Percentiles rank a stretch among this genome's conserved stretches.
phyloP scores from a whole-genome alignment of 2,329 filamentous ascomycete genomes.

The Alternaria brassicae region DNA sequence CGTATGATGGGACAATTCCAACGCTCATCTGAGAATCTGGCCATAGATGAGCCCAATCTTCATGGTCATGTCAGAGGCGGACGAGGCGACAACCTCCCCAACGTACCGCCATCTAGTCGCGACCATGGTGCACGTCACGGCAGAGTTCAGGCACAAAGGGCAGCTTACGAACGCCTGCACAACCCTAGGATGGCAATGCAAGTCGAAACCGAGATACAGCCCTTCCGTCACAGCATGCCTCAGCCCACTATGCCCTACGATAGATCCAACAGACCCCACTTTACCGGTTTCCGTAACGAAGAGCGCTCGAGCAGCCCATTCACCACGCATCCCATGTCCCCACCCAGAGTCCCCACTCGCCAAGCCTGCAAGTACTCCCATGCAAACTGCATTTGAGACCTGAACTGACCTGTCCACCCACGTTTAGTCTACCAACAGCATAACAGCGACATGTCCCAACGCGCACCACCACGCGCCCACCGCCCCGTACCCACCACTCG shows the following conservation, averaged over 20 bases:
- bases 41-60: not conserved
- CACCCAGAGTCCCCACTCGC: constrained; percentile 10
- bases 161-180: constrained; percentile 25
- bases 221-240: constrained; percentile 21
- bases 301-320: constrained; percentile 16
- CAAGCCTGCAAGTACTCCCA: not conserved
- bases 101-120: constrained; percentile 2
- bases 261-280: constrained; percentile 19
- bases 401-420: not conserved
- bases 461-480: constrained; percentile 2
- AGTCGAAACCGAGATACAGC: not conserved
- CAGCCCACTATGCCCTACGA: constrained; percentile 18
- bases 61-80: not conserved
- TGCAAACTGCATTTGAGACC: not conserved
- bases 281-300: constrained; percentile 7
- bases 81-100: constrained; percentile 27
- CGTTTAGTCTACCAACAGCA: constrained; percentile 9
- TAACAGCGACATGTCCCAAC: not conserved
- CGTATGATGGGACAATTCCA: not conserved
- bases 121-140: constrained; percentile 2
- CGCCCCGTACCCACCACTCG: constrained; percentile 2
- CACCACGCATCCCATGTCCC: not conserved
- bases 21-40: not conserved
- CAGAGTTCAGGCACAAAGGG: constrained; percentile 25
- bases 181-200: constrained; percentile 3